Base-by-base conservation (phyloP, 2,329 filamentous ascomycete species). In the Fusarium temperatum region DNA sequence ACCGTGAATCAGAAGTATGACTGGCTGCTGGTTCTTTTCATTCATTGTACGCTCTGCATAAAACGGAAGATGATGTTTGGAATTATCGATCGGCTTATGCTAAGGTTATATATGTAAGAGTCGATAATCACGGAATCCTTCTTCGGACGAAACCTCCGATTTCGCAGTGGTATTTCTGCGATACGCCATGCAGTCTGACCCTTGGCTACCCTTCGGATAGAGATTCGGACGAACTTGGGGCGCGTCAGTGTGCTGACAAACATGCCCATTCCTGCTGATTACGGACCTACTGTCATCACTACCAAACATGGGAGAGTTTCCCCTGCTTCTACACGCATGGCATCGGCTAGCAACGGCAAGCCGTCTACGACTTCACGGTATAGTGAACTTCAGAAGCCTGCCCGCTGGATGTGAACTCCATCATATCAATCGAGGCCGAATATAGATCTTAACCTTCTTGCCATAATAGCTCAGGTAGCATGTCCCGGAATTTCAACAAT, bases 1-100 rank as follows among this genome's bases (percentile, higher is more conserved):
- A n/a, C 74, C 74, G 18, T 73, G 72, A 3, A 68, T 47, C 3
- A 76, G 18, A 6, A 75, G 53, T 8, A 76, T 15, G 1, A 71
- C 44, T 13, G 66, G 69, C 10, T 71, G 47, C 17, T 74, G 55
- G 10, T 38, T 17, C 14, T 58, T 24, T 8, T 39, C 9, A 0
- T 39, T 12, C 70, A 73, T 73, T 7, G 12, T n/a, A 4, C 2
- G 9, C 5, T 9, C 9, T 20, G 0, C 15, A 10, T 22, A 12
- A 13, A 20, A 24, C 6, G 7, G 3, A 17, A 13, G 6, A 11
- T 7, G 11, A 12, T 9, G 1, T 2, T 8, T 1, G 18, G 10
- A 17, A 35, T 15, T 20, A 18, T 24, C 4, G 8, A 8, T 14
- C 24, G 8, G 20, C 4, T 17, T 18, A 32, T 48, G 7, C 1